Evolutionary conservation across 2,329 filamentous ascomycete genomes (phyloP).

Genomic region (Neobulgaria alba): DNA sequence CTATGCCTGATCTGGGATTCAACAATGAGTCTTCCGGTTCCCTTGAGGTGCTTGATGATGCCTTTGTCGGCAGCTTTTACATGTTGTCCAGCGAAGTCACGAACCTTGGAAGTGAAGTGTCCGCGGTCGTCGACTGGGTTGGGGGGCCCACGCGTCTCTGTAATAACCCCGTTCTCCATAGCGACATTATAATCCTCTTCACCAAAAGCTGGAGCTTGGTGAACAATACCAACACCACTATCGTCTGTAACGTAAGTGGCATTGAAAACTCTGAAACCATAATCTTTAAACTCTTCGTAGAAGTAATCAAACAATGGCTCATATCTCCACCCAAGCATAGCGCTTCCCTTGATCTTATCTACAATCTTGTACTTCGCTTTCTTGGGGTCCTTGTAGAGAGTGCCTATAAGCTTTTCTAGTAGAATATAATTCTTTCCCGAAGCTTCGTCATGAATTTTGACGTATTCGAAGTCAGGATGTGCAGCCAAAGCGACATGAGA

Average conservation of each 20-base stretch:
- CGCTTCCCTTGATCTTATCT: constrained; percentile 69
- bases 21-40: constrained; percentile 65
- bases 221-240: constrained; percentile 87
- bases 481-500: constrained; percentile 71
- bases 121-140: constrained; percentile 85
- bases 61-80: constrained; percentile 89
- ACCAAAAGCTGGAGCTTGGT: constrained; percentile 88
- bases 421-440: constrained; percentile 79
- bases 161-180: constrained; percentile 67
- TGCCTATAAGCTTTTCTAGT: constrained; percentile 70
- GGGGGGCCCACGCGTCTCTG: constrained; percentile 67
- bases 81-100: constrained; percentile 76
- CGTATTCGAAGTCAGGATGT: constrained; percentile 76
- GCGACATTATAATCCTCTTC: constrained; percentile 92
- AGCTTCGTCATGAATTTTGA: constrained; percentile 77
- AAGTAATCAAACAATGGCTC: constrained; percentile 86
- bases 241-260: constrained; percentile 82
- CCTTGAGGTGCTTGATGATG: constrained; percentile 84
- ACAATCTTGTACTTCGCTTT: constrained; percentile 87
- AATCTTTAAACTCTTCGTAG: constrained; percentile 78
- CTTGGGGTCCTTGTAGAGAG: constrained; percentile 89
- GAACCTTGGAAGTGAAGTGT: constrained; percentile 66
- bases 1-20: constrained; percentile 86
- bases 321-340: constrained; percentile 78
- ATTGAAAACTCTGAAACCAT: constrained; percentile 73